Conservation (phyloP, 108 stramenopile genomes). For the Chaetoceros tenuissimus region DNA sequence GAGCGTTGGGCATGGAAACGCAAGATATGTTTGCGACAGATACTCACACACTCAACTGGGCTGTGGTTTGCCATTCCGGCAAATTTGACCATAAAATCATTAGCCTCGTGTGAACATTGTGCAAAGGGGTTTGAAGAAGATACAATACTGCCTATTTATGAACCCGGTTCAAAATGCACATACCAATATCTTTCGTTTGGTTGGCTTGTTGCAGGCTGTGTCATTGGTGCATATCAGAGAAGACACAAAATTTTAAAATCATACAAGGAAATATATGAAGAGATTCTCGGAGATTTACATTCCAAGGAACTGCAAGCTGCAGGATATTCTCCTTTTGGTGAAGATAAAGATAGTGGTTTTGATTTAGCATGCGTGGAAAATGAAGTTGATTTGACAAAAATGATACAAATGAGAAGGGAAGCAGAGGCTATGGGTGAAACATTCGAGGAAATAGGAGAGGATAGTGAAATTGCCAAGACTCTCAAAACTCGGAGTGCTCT, state of each 20-base stretch:
- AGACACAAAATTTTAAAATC: background rate
- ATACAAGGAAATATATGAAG: conserved; percentile 2
- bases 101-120: conserved; percentile 19
- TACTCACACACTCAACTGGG: conserved; percentile 1
- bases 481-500: background rate
- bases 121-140: conserved; percentile 7
- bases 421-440: conserved; percentile 4
- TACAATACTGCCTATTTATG: background rate
- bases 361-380: background rate
- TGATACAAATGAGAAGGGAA: conserved; percentile 11
- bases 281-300: background rate
- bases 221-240: conserved; percentile 14
- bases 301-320: background rate
- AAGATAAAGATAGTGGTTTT: background rate
- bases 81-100: background rate
- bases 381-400: conserved; percentile 2
- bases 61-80: background rate
- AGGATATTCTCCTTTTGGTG: conserved; percentile 2
- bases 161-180: background rate
- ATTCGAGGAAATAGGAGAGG: background rate
- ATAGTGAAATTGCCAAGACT: background rate
- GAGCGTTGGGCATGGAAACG: conserved; percentile 14
- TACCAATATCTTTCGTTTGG: conserved; percentile 8
- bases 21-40: background rate
- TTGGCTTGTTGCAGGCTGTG: conserved; percentile 10